Evolutionary conservation across 805 yeast species (phyloP), one percentile per base, ranked within the genome.

Genomic region (Saccharomyces eubayanus): DNA sequence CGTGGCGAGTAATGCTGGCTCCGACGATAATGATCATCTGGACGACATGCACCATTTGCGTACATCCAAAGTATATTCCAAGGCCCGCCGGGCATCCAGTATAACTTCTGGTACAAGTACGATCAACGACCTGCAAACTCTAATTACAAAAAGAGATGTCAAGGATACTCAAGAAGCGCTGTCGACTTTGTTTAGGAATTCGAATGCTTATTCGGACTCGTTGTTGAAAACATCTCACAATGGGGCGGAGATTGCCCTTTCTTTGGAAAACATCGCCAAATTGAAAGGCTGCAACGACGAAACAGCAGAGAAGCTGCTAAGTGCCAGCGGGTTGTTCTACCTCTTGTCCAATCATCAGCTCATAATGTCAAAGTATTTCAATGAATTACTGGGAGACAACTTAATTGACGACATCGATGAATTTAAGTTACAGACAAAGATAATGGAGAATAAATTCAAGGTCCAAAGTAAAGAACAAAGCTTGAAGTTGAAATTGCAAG

Each of bases 291-390:
- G 84, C 20, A 83, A 81, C 14, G 68, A 69, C 27, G 74, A 58
- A 14, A 63, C 81, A 1, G 77, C 84, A 2, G 85, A 85, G 58
- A 89, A 89, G 8, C 67, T 89, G 14, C 70, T 82, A 59, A 78
- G 82, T 49, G 87, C 91, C 2, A 84, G 89, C 46, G 96, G 96
- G 0, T 72, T 89, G 52, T 91, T 87, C 60, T 83, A 80, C 62
- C 74, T 89, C 46, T 78, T 87, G 20, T 83, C 92, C 0, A 88
- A 87, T 65, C 94, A 88, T 64, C 85, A 86, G 56, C 84, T 83
- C 56, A 80, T 89, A 12, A 73, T 89, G 59, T 77, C 89, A 14
- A 73, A 81, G 51, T 70, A 82, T 48, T 66, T 89, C 1, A 69
- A 72, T n/a, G 63, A 74, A n/a, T 74, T 77, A 31, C 80, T 89